phyloP scores from a whole-genome alignment of 768 basidiomycete genomes.

The Tylopilus plumbeoviolaceoides region DNA sequence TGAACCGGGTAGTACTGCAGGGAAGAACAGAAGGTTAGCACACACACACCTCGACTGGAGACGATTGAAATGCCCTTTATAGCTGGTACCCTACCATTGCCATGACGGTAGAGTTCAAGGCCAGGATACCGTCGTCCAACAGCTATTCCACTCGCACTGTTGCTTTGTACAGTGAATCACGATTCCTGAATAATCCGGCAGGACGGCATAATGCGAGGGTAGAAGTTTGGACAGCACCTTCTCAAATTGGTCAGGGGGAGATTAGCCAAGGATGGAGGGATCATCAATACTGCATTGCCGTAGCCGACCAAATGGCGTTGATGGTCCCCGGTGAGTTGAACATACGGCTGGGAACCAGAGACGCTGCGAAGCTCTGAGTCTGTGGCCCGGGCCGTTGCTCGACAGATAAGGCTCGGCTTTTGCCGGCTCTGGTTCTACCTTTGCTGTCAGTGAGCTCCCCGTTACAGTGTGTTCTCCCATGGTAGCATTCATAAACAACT shows the following conservation, averaged over 20 bases:
- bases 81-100: slow-evolving; percentile 67
- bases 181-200: slow-evolving; percentile 51
- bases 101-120: slow-evolving; percentile 60
- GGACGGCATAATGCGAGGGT: slow-evolving; percentile 55
- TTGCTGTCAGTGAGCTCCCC: slow-evolving; percentile 1
- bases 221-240: slow-evolving; percentile 66
- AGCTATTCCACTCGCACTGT: slow-evolving; percentile 49
- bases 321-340: slow-evolving; percentile 35
- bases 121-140: slow-evolving; percentile 46
- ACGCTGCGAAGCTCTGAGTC: slow-evolving; percentile 22
- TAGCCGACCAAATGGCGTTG: slow-evolving; percentile 59
- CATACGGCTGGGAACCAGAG: slow-evolving; percentile 14
- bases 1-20: slow-evolving; percentile 32
- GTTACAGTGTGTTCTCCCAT: neutral
- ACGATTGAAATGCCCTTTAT: neutral
- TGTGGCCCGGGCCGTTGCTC: too few species aligned
- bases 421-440: neutral
- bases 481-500: neutral
- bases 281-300: slow-evolving; percentile 58
- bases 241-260: slow-evolving; percentile 45
- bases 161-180: slow-evolving; percentile 49
- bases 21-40: slow-evolving; percentile 12
- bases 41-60: neutral
- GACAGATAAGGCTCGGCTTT: neutral
- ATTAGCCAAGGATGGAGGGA: slow-evolving; percentile 52